Conservation (phyloP, 2,329 filamentous ascomycete species). For the Venturia pyrina region DNA sequence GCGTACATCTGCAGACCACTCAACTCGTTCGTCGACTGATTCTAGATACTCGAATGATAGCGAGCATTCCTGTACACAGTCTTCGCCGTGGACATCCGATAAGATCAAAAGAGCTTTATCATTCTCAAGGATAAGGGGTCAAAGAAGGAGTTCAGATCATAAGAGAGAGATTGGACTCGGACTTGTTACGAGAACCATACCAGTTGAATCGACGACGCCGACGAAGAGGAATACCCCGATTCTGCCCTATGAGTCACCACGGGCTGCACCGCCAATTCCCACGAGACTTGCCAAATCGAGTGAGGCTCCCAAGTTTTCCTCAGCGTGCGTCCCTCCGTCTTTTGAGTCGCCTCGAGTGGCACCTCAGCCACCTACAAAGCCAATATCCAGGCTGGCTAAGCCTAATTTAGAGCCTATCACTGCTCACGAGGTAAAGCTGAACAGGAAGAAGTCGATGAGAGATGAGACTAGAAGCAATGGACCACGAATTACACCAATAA, state of each 20-base stretch:
- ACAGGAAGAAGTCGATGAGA: background rate
- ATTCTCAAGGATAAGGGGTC: background rate
- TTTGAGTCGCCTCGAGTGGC: background rate
- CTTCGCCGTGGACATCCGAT: background rate
- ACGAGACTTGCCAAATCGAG: background rate
- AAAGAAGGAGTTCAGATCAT: background rate
- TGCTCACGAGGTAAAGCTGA: no score
- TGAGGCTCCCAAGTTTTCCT: background rate
- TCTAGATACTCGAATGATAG: background rate
- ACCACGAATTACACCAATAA: background rate
- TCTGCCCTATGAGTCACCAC: background rate
- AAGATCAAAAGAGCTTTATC: constrained; percentile 8
- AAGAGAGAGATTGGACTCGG: background rate
- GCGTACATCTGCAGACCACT: background rate
- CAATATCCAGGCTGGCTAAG: background rate
- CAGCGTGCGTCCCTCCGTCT: background rate
- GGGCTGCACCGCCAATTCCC: background rate
- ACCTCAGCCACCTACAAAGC: background rate
- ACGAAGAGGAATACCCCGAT: background rate
- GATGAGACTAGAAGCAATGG: background rate
- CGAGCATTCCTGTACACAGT: background rate
- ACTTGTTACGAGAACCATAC: background rate
- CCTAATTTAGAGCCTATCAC: background rate
- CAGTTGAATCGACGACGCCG: background rate
- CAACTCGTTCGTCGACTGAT: background rate